Conservation (phyloP, 192 early-diverging fungal genomes). For the Podila horticola region DNA sequence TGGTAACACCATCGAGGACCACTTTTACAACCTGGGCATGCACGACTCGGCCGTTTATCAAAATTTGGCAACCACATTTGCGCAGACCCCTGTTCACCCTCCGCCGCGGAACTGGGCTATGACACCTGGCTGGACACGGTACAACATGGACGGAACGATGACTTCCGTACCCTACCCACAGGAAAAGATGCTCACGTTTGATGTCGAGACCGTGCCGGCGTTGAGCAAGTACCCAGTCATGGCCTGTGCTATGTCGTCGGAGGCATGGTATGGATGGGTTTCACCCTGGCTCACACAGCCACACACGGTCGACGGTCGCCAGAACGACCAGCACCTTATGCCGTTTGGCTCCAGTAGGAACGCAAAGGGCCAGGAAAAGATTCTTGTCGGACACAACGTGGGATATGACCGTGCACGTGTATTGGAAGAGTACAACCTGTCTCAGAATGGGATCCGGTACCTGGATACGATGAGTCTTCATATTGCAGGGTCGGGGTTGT, state of each 20-base stretch:
- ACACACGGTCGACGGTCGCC: slow-evolving; percentile 2
- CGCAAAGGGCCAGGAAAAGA: slow-evolving; percentile 22
- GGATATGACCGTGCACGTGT: slow-evolving; percentile 92
- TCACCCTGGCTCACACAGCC: slow-evolving; percentile 76
- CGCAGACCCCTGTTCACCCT: slow-evolving; percentile 51
- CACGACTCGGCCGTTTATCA: slow-evolving; percentile 70
- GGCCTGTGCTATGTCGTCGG: slow-evolving; percentile 77
- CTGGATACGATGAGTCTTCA: slow-evolving; percentile 97
- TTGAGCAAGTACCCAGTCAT: slow-evolving; percentile 81
- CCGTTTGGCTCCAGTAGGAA: slow-evolving; percentile 34
- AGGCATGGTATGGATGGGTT: slow-evolving; percentile 93
- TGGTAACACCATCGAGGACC: slow-evolving; percentile 70
- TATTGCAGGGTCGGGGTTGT: slow-evolving; percentile 87
- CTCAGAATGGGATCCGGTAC: slow-evolving; percentile 68
- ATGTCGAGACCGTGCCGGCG: slow-evolving; percentile 81
- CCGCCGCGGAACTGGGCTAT: slow-evolving; percentile 63
- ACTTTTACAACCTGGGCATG: slow-evolving; percentile 79
- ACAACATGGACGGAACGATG: slow-evolving; percentile 58
- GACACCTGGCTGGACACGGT: slow-evolving; percentile 85
- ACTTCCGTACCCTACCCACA: slow-evolving; percentile 58
- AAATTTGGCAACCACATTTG: slow-evolving; percentile 61
- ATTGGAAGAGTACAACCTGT: slow-evolving; percentile 82
- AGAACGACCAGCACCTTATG: slow-evolving; percentile 35
- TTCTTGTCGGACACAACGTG: slow-evolving; percentile 90
- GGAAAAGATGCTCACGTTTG: slow-evolving; percentile 83